These are phyloP conservation scores for Melampsora americana DNA, from an alignment of 1,284 basidiomycete species.

Conservation along the genomic window DNA sequence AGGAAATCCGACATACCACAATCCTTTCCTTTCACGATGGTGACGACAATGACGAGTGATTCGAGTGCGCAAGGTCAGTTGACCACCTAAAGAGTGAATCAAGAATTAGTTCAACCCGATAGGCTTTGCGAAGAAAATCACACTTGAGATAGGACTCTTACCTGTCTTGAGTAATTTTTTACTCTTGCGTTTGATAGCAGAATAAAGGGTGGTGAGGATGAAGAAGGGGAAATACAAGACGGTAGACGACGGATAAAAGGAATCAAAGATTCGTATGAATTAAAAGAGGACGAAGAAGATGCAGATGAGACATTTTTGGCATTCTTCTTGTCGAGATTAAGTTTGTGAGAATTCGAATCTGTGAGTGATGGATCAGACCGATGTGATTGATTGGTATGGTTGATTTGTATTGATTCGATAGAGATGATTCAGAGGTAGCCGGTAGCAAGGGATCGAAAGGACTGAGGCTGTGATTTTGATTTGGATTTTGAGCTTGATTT, in stretches of 20 bases:
- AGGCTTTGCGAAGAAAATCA: neutral
- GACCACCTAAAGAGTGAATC: constrained; percentile 59
- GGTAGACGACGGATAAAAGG: no score
- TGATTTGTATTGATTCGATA: neutral
- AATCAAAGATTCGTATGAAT: no score
- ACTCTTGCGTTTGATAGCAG: constrained; percentile 43
- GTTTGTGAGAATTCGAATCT: no score
- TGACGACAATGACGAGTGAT: constrained; percentile 99
- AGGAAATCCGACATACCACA: constrained; percentile 58
- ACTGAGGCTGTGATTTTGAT: neutral
- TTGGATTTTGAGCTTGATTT: no score
- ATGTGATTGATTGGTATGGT: no score
- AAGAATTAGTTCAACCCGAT: neutral
- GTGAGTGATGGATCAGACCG: no score
- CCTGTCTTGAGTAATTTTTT: constrained; percentile 43
- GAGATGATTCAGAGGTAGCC: constrained; percentile 15
- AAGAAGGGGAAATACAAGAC: no score
- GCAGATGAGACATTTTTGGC: no score
- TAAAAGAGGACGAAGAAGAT: no score
- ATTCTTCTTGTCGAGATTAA: no score
- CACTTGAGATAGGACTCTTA: constrained; percentile 7
- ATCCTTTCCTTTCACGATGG: constrained; percentile 94
- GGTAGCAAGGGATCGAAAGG: no score
- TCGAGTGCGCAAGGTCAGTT: constrained; percentile 81
- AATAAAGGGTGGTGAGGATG: neutral